These are phyloP conservation scores for Trypanosoma grayi DNA, from an alignment of 208 protist genomes.

Conservation along the genomic window DNA sequence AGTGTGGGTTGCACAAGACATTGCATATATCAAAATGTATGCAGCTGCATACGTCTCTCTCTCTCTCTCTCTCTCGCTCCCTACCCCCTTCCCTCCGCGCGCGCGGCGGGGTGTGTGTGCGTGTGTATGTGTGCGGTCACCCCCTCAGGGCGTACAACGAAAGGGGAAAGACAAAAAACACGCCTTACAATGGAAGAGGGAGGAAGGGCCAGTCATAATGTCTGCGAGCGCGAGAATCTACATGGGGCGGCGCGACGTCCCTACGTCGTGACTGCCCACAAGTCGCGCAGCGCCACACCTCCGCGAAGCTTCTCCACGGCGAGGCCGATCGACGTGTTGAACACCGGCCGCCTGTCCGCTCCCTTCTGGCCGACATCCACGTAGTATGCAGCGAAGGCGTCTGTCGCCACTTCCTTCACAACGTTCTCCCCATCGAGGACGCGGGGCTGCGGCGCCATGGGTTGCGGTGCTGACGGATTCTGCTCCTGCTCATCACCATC, in stretches of 20 bases:
- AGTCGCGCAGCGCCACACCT: constrained; percentile 65
- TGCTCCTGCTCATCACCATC: constrained; percentile 7
- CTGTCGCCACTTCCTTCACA: constrained; percentile 62
- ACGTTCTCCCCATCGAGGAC: constrained; percentile 69
- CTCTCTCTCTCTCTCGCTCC: no score
- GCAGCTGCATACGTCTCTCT: no score
- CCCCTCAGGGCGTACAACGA: no score
- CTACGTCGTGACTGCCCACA: constrained; percentile 75
- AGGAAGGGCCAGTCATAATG: no score
- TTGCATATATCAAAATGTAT: no score
- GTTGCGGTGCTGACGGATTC: background rate
- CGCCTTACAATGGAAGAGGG: background rate
- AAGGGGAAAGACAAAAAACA: constrained; percentile 7
- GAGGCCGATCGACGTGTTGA: constrained; percentile 76
- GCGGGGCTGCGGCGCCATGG: constrained; percentile 8
- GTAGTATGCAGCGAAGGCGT: constrained; percentile 93
- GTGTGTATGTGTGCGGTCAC: no score
- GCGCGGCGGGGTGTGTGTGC: no score
- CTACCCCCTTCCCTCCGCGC: no score
- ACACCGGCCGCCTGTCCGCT: constrained; percentile 74
- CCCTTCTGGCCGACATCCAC: constrained; percentile 81
- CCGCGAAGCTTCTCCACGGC: constrained; percentile 90
- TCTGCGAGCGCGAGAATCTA: no score
- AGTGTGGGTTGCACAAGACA: no score
- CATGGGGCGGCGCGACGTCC: no score